Base-by-base conservation (phyloP, 2,329 filamentous ascomycete genomes). In the Myriosclerotinia curreyana region DNA sequence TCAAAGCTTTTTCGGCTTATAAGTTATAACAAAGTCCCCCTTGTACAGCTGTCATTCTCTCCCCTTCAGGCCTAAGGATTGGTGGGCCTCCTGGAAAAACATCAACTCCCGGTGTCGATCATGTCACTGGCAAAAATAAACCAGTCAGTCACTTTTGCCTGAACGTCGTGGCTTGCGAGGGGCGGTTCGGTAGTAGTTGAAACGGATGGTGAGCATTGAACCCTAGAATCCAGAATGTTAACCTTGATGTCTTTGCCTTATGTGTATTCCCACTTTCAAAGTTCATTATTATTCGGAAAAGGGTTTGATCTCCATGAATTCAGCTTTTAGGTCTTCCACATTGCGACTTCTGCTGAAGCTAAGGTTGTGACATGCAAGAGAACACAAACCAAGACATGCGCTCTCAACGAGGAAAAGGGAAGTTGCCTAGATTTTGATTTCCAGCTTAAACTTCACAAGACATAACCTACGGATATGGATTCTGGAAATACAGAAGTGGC, bases 61-160 rank as follows among this genome's bases (percentile, higher is more conserved):
- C 46, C 28, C 28, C 54, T 25, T 36, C 40, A 56, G 11, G 54
- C 54, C 55, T 25, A 6, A 44, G 20, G 54, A 56, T 56, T 31
- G 28, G 28, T 31, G 28, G 28, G 6, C 28, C 20, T 58, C 40
- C 28, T 36, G n/a, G 55, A 36, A 58, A 59, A 48, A 36, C 31
- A 49, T 36, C 54, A 59, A 50, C 61, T 64, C 53, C 61, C 61
- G 61, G 61, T 58, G 61, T 64, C 61, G 61, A 64, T 64, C 61
- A 64, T 59, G 46, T 38, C 53, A 59, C 11, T 59, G 55, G n/a
- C 34, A 59, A 40, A 31, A 48, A 22, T 25, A n/a, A 64, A 53
- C 53, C 25, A 46, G 54, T 58, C 42, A 63, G 54, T 58, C 42
- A 63, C n/a, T 49, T 25, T 58, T 63, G 44, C 61, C 53, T 50